Conservation (phyloP, 805 yeast genomes). For the Zygosaccharomyces kombuchaensis region DNA sequence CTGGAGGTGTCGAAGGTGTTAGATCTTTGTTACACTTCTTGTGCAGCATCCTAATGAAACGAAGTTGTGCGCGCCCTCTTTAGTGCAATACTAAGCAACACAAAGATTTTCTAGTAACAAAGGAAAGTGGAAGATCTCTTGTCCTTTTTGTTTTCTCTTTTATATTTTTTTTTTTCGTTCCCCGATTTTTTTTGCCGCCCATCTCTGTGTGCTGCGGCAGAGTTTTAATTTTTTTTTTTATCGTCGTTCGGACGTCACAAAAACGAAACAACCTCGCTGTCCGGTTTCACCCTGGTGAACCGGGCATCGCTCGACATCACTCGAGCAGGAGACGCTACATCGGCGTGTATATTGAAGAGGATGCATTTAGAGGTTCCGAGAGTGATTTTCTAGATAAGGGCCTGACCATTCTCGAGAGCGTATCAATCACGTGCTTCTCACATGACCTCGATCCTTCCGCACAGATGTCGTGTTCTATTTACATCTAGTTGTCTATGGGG, state of each 20-base stretch:
- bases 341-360: no score
- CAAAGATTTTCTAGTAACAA: background rate
- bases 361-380: no score
- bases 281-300: no score
- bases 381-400: no score
- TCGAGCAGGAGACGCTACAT: no score
- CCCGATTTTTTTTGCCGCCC: slow-evolving; percentile 1
- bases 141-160: background rate
- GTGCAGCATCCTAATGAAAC: slow-evolving; percentile 9
- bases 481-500: no score
- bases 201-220: background rate
- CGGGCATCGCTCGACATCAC: no score
- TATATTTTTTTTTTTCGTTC: background rate
- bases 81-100: background rate
- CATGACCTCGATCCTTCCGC: no score
- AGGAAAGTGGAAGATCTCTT: background rate
- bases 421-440: no score
- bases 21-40: slow-evolving; percentile 14
- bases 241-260: background rate
- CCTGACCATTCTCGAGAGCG: no score
- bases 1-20: slow-evolving; percentile 34
- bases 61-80: background rate
- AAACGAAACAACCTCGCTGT: background rate
- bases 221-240: background rate
- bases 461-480: no score